Evolutionary conservation across 73 alveolate genomes (phyloP).

Genomic region (Blepharisma stoltei): DNA sequence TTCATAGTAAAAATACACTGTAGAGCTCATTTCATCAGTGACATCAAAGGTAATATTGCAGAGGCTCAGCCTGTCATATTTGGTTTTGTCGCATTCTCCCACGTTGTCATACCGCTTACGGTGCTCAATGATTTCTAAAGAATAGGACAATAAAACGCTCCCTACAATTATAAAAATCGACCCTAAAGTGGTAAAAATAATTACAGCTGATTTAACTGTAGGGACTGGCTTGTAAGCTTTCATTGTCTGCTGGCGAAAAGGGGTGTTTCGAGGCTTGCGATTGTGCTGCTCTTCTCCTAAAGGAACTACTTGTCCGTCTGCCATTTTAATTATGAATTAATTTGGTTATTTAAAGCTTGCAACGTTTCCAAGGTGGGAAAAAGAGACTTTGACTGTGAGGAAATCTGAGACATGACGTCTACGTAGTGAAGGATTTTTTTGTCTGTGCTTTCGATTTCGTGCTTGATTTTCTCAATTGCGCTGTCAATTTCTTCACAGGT

Average conservation of each 20-base stretch:
- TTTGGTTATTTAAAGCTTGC: too few species aligned
- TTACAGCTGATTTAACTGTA: slow-evolving; percentile 58
- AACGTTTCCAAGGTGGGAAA: too few species aligned
- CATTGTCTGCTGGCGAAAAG: slow-evolving; percentile 76
- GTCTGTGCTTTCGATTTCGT: too few species aligned
- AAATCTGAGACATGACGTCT: too few species aligned
- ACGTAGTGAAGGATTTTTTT: too few species aligned
- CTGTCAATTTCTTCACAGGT: too few species aligned
- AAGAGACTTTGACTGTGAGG: too few species aligned
- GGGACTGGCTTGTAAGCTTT: slow-evolving; percentile 94
- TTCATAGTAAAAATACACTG: slow-evolving; percentile 82
- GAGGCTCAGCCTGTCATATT: neutral
- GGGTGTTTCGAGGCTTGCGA: slow-evolving; percentile 57
- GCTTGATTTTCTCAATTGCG: too few species aligned
- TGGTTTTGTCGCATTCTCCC: slow-evolving; percentile 4
- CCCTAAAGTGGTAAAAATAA: slow-evolving; percentile 76
- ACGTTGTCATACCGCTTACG: slow-evolving; percentile 64
- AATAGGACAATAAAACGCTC: slow-evolving; percentile 60
- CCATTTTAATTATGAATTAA: too few species aligned
- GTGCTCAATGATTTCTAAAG: slow-evolving; percentile 65
- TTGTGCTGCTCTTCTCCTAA: slow-evolving; percentile 64
- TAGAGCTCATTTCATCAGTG: slow-evolving; percentile 59
- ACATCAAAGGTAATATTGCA: slow-evolving; percentile 58
- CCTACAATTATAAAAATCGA: slow-evolving; percentile 76
- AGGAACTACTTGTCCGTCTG: slow-evolving; percentile 40